Percentiles rank a stretch among this genome's conserved stretches.
These are phyloP conservation scores for Cutaneotrichosporon sp. DNA, from an alignment of 1,284 basidiomycete genomes.

Conservation along the genomic window DNA sequence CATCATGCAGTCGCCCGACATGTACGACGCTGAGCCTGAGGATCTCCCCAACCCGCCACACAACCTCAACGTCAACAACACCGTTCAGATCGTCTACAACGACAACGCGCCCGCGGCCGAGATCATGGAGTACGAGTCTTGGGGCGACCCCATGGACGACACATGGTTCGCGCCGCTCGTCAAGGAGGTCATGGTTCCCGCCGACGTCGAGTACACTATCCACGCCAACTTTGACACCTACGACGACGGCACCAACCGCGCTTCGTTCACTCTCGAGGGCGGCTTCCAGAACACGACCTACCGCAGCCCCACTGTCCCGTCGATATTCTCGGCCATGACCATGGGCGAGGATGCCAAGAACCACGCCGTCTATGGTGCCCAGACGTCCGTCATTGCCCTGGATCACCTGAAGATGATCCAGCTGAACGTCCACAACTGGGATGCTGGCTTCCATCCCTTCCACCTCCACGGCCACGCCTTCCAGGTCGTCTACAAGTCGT, in stretches of 20 bases:
- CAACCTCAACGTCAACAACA: conserved; percentile 71
- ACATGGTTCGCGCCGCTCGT: conserved; percentile 51
- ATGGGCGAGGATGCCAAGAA: conserved; percentile 71
- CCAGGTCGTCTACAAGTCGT: conserved; percentile 70
- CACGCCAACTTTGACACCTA: conserved; percentile 56
- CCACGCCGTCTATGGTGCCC: conserved; percentile 69
- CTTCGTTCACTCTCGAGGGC: conserved; percentile 51
- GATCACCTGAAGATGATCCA: conserved; percentile 74
- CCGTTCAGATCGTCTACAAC: conserved; percentile 70
- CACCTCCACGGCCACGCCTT: conserved; percentile 64
- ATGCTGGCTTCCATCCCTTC: conserved; percentile 56
- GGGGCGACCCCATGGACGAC: conserved; percentile 51
- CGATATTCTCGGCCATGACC: conserved; percentile 70
- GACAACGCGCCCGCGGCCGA: conserved; percentile 33
- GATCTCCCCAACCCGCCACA: background rate
- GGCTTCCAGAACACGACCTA: conserved; percentile 47
- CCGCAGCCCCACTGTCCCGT: conserved; percentile 61
- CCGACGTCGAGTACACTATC: conserved; percentile 50
- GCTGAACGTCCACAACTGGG: conserved; percentile 77
- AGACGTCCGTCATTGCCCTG: conserved; percentile 68
- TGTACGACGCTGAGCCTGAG: conserved; percentile 74
- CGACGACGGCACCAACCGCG: conserved; percentile 54
- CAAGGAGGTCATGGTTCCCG: conserved; percentile 41
- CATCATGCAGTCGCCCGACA: conserved; percentile 73
- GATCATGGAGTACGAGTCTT: conserved; percentile 14